Base-by-base conservation (phyloP, 2,329 filamentous ascomycete species). In the Elsinoe fawcettii region DNA sequence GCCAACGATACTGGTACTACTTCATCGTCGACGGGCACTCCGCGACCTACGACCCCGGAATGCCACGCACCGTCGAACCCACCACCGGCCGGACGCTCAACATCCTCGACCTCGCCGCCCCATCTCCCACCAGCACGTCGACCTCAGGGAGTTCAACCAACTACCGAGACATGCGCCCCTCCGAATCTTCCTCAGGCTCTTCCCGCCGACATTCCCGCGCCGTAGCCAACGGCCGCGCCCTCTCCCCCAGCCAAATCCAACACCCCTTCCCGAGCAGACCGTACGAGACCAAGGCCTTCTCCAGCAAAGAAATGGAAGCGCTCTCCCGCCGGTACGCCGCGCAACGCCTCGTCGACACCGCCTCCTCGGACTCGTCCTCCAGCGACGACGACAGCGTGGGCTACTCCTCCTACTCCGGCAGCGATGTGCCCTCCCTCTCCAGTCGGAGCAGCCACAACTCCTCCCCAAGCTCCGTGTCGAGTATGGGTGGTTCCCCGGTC, bases 1-100 rank as follows among this genome's bases (percentile, higher is more conserved):
- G 92, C 72, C 85, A 89, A 72, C 86, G 92, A 71, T 97, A 97
- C 84, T 99, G 93, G 93, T 99, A 97, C 85, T 99, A 99, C 84
- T 99, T 96, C 82, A 96, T 97, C 84, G 93, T 97, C 74, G 93
- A 99, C 74, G 93, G 93, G 66, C 96, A 96, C 84, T 91, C 96
- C 74, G 87, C 95, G 73, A 91, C 91, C 61, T 92, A 97, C 81
- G 93, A 97, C 77, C 91, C 92, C 65, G 88, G 88, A 73, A 86
- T 90, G 72, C 80, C 87, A 69, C 92, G 87, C 70, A 95, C 88
- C 70, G 86, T 88, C 65, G 93, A 99, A 80, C 91, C 92, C 71
- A 97, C 91, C 73, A 97, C 93, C 58, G 90, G 91, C 77, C 92
- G 93, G 73, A 90, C 91, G 75, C 82, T 99, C 67, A 99, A 99